Conservation (phyloP, 768 basidiomycete genomes). For the Solioccasus polychromus region DNA sequence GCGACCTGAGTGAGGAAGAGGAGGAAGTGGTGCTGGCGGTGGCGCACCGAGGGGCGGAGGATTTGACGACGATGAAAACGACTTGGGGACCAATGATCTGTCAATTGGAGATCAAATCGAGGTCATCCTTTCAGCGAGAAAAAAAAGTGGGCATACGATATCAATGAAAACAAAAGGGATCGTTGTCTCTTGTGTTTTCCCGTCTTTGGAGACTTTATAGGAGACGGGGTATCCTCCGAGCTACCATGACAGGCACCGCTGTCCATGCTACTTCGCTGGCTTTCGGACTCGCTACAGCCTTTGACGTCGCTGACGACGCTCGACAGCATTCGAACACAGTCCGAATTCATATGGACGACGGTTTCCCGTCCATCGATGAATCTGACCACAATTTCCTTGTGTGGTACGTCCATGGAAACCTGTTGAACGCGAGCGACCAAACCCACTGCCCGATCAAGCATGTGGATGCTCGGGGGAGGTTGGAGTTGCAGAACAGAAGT, state of each 20-base stretch:
- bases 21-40: slow-evolving; percentile 29
- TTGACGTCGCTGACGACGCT: slow-evolving; percentile 53
- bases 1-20: slow-evolving; percentile 26
- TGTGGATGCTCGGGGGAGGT: slow-evolving; percentile 49
- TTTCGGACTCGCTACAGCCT: slow-evolving; percentile 39
- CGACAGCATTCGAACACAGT: slow-evolving; percentile 45
- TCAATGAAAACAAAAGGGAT: slow-evolving; percentile 67
- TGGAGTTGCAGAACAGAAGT: slow-evolving; percentile 50
- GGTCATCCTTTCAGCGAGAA: neutral
- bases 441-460: slow-evolving; percentile 59
- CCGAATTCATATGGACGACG: slow-evolving; percentile 44
- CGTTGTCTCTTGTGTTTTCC: slow-evolving; percentile 66
- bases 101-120: slow-evolving; percentile 3
- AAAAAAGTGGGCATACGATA: slow-evolving; percentile 41
- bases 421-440: slow-evolving; percentile 53
- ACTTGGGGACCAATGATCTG: slow-evolving; percentile 32
- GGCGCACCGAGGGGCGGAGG: slow-evolving; percentile 23
- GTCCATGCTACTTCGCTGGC: slow-evolving; percentile 31
- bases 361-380: slow-evolving; percentile 57
- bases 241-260: slow-evolving; percentile 23
- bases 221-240: slow-evolving; percentile 16
- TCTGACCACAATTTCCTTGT: slow-evolving; percentile 43
- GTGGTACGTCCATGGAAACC: slow-evolving; percentile 59
- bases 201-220: slow-evolving; percentile 32
- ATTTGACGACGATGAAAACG: slow-evolving; percentile 23